These are phyloP conservation scores for Blastobotrys indianensis DNA, from an alignment of 1,139 yeast species.

Conservation along the genomic window DNA sequence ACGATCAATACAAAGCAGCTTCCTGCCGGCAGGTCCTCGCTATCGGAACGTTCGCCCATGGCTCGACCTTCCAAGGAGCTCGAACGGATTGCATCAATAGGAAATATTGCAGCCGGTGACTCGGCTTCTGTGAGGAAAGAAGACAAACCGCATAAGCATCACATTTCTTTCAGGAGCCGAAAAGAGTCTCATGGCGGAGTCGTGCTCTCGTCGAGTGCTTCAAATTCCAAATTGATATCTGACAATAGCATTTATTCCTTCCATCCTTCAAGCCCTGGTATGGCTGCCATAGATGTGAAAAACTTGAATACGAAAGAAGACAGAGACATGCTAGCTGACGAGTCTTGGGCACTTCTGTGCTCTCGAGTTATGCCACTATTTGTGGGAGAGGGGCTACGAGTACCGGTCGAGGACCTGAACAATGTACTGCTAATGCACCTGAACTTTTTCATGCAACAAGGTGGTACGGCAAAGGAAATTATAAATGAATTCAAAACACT, in stretches of 20 bases:
- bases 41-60: constrained; percentile 38
- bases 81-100: constrained; percentile 41
- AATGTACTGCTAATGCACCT: constrained; percentile 44
- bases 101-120: constrained; percentile 17
- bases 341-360: constrained; percentile 45
- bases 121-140: constrained; percentile 9
- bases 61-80: constrained; percentile 40
- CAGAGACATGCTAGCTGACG: constrained; percentile 42
- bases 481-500: constrained; percentile 44
- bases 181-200: constrained; percentile 37
- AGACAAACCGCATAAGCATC: constrained; percentile 36
- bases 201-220: constrained; percentile 42
- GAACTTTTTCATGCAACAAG: constrained; percentile 38
- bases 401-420: constrained; percentile 54
- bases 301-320: constrained; percentile 37
- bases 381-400: constrained; percentile 42
- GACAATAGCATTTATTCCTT: constrained; percentile 45
- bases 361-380: constrained; percentile 44
- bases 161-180: constrained; percentile 36
- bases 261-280: constrained; percentile 38
- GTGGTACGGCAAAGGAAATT: constrained; percentile 37
- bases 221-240: constrained; percentile 43
- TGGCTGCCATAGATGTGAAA: constrained; percentile 32
- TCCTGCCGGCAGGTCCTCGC: constrained; percentile 30
- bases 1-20: constrained; percentile 31